Percentiles rank a stretch among this genome's conserved stretches.
These are phyloP conservation scores for Leishmania gerbilli DNA, from an alignment of 208 protist species.

Conservation along the genomic window DNA sequence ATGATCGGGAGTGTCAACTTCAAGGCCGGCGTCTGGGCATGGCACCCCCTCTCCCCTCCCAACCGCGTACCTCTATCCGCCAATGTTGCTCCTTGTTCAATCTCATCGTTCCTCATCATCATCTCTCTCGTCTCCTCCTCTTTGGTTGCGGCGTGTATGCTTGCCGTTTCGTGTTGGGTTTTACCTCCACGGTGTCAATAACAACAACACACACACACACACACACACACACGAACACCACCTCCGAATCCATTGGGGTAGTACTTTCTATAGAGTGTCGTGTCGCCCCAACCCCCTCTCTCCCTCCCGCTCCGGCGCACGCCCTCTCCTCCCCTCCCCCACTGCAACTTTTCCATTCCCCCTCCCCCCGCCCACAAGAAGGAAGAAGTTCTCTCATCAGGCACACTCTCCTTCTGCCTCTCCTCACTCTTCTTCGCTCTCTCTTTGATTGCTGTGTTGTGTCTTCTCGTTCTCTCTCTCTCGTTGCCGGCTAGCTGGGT, in stretches of 20 bases:
- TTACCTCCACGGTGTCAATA: background rate
- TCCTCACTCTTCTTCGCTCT: background rate
- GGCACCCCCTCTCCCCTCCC: background rate
- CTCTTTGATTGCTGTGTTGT: background rate
- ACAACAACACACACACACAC: background rate
- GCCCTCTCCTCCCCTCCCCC: no score
- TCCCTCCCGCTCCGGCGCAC: no score
- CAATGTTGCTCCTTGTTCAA: background rate
- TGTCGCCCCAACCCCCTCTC: background rate
- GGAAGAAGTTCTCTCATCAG: no score
- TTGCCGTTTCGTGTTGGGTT: background rate
- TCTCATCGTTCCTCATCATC: background rate
- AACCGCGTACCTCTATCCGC: background rate
- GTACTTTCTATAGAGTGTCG: background rate
- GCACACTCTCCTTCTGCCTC: background rate
- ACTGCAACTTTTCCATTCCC: no score
- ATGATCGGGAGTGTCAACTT: background rate
- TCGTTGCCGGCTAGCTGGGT: no score
- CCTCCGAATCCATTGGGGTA: background rate
- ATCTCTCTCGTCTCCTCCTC: background rate
- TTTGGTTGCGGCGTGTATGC: background rate
- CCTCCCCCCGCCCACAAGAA: no score
- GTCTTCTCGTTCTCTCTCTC: background rate
- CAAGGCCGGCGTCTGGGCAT: background rate
- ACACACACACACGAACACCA: background rate